Percentiles rank a stretch among this genome's conserved stretches.
phyloP scores from a whole-genome alignment of 345 rosid genomes.

The Hevea brasiliensis region DNA sequence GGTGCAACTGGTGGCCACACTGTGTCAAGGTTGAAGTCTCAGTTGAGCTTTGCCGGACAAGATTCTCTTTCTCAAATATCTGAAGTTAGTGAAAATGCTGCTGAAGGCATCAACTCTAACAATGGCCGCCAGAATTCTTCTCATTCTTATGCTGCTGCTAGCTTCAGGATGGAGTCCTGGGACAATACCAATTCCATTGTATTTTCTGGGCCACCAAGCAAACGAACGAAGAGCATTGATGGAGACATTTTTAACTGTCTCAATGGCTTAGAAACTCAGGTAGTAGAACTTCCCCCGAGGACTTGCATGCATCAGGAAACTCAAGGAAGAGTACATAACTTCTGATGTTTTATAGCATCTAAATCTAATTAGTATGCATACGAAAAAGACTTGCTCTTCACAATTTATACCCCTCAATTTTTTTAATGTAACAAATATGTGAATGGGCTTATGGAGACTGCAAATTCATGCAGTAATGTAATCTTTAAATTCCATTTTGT shows the following conservation, averaged over 20 bases:
- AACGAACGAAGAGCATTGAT: constrained; percentile 61
- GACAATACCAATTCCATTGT: constrained; percentile 62
- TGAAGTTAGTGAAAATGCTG: constrained; percentile 57
- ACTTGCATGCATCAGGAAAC: background rate
- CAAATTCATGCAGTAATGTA: background rate
- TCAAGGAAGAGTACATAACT: background rate
- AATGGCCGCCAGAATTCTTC: constrained; percentile 38
- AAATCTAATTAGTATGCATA: background rate
- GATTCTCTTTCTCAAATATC: constrained; percentile 73
- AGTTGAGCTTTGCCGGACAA: constrained; percentile 73
- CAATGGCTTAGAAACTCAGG: constrained; percentile 80
- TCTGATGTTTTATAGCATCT: background rate
- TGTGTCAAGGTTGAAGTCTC: constrained; percentile 65
- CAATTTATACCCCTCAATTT: background rate
- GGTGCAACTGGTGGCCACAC: constrained; percentile 50
- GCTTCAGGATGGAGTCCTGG: constrained; percentile 79
- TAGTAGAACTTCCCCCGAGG: constrained; percentile 25
- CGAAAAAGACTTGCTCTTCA: too few species aligned
- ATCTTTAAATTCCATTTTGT: background rate
- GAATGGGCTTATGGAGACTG: background rate
- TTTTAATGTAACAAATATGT: background rate
- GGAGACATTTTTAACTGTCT: constrained; percentile 57
- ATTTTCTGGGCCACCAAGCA: constrained; percentile 63
- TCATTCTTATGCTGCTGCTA: constrained; percentile 44
- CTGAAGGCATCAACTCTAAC: constrained; percentile 52